Conservation (phyloP, 371 early-diverging fungal species). For the Conidiobolus incongruus region DNA sequence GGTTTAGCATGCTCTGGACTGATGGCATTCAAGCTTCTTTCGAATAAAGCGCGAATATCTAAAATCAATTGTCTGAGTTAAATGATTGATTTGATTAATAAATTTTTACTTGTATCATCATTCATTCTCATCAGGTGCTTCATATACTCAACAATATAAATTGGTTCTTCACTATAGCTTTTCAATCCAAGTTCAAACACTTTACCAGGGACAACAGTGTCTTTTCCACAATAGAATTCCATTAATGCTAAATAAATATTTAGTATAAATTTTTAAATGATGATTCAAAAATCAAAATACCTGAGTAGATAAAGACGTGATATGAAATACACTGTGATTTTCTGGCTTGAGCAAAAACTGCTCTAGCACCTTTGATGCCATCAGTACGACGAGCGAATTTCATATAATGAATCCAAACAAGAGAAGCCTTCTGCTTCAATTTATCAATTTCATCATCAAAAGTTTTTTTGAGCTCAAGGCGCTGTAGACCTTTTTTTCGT, state of each 20-base stretch:
- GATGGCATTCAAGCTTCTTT: slow-evolving; percentile 47
- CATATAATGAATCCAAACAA: slow-evolving; percentile 79
- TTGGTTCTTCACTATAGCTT: slow-evolving; percentile 40
- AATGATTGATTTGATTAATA: neutral
- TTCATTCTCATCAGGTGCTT: slow-evolving; percentile 69
- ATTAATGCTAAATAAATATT: slow-evolving; percentile 37
- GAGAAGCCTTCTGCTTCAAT: slow-evolving; percentile 28
- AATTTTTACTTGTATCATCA: slow-evolving; percentile 59
- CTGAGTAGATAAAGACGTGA: slow-evolving; percentile 65
- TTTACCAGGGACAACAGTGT: slow-evolving; percentile 57
- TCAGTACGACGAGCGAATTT: slow-evolving; percentile 57
- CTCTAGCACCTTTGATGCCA: slow-evolving; percentile 49
- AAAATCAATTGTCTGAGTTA: neutral
- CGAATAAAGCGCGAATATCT: slow-evolving; percentile 77
- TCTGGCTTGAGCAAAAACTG: slow-evolving; percentile 58
- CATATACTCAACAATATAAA: slow-evolving; percentile 57
- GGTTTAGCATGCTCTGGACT: slow-evolving; percentile 39
- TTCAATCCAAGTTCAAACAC: slow-evolving; percentile 83
- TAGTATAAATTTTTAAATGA: neutral
- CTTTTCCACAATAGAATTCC: slow-evolving; percentile 82
- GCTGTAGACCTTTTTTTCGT: slow-evolving; percentile 36
- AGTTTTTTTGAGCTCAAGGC: slow-evolving; percentile 29
- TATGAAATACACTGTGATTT: slow-evolving; percentile 48
- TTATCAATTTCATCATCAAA: slow-evolving; percentile 32
- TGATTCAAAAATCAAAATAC: slow-evolving; percentile 10